These are phyloP conservation scores for Fusarium duplospermum DNA, from an alignment of 2,329 filamentous ascomycete genomes.

Conservation along the genomic window DNA sequence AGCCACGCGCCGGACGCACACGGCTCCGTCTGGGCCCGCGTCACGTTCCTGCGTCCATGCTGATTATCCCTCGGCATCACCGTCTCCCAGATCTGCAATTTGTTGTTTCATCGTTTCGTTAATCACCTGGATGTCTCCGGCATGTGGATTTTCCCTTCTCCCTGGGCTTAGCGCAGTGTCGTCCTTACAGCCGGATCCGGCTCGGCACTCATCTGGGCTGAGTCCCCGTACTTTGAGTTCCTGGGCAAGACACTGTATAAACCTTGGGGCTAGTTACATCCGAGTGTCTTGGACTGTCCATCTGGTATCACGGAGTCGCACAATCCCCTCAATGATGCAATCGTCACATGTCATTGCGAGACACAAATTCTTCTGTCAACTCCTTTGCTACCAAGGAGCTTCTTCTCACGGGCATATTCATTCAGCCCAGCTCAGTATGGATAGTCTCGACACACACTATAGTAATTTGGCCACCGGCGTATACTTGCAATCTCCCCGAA, in stretches of 20 bases:
- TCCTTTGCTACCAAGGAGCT: not conserved
- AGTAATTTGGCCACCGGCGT: slow-evolving; percentile 16
- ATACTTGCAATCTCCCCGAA: slow-evolving; percentile 23
- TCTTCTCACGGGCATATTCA: slow-evolving; percentile 17
- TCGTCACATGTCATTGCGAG: slow-evolving; percentile 6
- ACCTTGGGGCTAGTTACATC: not conserved
- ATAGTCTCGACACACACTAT: slow-evolving; percentile 4
- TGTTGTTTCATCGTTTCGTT: slow-evolving; percentile 25
- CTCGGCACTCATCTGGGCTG: slow-evolving; percentile 13
- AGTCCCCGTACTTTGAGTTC: slow-evolving; percentile 9
- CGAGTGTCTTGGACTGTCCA: not conserved
- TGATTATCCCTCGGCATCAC: slow-evolving; percentile 36
- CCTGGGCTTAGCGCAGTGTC: not conserved
- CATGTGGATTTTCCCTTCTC: slow-evolving; percentile 19
- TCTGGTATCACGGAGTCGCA: not conserved
- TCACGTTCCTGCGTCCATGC: not conserved
- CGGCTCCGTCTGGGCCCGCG: slow-evolving; percentile 4
- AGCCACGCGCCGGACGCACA: not conserved
- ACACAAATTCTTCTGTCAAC: slow-evolving; percentile 4
- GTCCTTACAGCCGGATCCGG: slow-evolving; percentile 6
- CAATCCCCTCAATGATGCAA: slow-evolving; percentile 13
- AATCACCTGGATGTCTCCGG: slow-evolving; percentile 10
- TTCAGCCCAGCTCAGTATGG: not conserved
- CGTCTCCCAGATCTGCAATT: slow-evolving; percentile 29
- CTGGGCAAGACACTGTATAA: not conserved